Evolutionary conservation across 129 eudicot genomes (phyloP).

Genomic region (Daucus carota): DNA sequence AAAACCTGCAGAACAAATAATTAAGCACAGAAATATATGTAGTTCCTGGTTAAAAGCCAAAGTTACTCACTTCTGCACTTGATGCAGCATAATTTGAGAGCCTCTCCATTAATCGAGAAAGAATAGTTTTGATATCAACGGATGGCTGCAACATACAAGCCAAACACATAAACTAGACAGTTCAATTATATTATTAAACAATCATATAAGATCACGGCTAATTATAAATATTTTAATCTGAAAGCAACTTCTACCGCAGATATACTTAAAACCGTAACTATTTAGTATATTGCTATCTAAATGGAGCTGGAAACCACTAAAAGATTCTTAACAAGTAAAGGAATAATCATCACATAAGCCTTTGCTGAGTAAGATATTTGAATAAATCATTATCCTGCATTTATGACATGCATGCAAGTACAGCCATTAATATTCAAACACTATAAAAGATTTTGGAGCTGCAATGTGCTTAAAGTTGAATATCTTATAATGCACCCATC

Average conservation of each 20-base stretch:
- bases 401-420: not conserved
- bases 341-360: not conserved
- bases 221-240: not conserved
- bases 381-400: not conserved
- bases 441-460: not conserved
- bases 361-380: not conserved
- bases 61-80: conserved; percentile 66
- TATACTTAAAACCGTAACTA: not conserved
- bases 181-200: not conserved
- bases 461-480: not conserved
- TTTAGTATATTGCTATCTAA: not conserved
- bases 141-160: conserved; percentile 43
- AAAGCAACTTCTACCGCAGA: not conserved
- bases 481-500: not conserved
- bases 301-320: conserved; percentile 5
- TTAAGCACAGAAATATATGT: conserved; percentile 16
- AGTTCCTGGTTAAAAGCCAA: conserved; percentile 7
- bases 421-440: not conserved
- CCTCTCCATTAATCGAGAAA: conserved; percentile 88
- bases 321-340: not conserved
- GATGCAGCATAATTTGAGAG: conserved; percentile 97
- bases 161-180: not conserved
- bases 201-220: not conserved
- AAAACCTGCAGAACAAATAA: conserved; percentile 62
- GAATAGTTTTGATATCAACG: conserved; percentile 89